Conservation (phyloP, 257 asterid species). For the Salvia hispanica region DNA sequence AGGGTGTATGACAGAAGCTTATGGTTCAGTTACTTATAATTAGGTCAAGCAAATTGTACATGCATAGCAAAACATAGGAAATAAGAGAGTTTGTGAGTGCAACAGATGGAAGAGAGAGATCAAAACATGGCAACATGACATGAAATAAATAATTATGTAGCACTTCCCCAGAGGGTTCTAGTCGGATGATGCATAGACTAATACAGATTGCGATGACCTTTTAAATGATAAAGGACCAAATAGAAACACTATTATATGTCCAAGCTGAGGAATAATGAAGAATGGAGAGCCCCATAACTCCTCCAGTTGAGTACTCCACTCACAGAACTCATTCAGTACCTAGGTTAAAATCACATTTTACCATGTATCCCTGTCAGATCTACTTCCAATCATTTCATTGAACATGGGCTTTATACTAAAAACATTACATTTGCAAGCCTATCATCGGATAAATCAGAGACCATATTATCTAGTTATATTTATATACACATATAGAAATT, state of each 20-base stretch:
- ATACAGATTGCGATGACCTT: conserved; percentile 1
- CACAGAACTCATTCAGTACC: conserved; percentile 2
- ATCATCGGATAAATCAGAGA: conserved; percentile 12
- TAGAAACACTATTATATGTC: background rate
- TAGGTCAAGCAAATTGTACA: conserved; percentile 20
- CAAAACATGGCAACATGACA: conserved; percentile 12
- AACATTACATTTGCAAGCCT: conserved; percentile 10
- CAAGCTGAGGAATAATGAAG: conserved; percentile 17
- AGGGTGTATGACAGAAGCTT: conserved; percentile 16
- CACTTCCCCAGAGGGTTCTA: background rate
- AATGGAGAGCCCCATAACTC: conserved; percentile 11
- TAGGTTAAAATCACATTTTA: conserved; percentile 1
- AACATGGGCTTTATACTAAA: background rate
- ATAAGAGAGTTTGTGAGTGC: conserved; percentile 14
- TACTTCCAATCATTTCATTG: background rate
- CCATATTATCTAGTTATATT: conserved; percentile 2
- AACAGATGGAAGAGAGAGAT: conserved; percentile 21
- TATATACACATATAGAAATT: too few species aligned
- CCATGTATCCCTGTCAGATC: conserved; percentile 9
- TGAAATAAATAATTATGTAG: conserved; percentile 7
- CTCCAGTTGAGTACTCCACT: conserved; percentile 12
- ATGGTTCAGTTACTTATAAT: background rate
- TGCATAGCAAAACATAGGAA: conserved; percentile 1
- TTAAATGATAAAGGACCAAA: background rate
- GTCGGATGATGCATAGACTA: conserved; percentile 12